Evolutionary conservation across 2,329 filamentous ascomycete genomes (phyloP), one percentile per base, ranked within the genome.

Genomic region (Alternaria sp.): DNA sequence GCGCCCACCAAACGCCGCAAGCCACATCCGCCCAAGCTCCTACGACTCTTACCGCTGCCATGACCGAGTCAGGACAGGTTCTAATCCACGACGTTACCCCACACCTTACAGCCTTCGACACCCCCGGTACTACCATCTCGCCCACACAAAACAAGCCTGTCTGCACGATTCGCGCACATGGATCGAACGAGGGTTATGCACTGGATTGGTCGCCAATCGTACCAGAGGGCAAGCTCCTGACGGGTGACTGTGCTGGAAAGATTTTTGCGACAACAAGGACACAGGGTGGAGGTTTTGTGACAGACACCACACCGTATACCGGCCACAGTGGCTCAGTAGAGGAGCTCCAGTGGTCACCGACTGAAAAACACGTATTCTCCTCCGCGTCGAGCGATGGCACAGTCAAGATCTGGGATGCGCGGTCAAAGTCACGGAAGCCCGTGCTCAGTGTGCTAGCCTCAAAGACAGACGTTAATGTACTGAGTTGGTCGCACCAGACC

Each of bases 331-430:
- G 88, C 73, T 94, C 91, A 51, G 88, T 99, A 14, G 95, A 99
- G 81, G 95, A 99, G 75, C 83, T 99, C 26, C 94, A 98, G 79
- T 99, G 95, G 95, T 96, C 92, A 51, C 95, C 95, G 0, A 91
- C 89, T 17, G 95, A 99, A 80, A 88, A 88, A 63, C 93, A 93
- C 61, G 95, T 98, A 28, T 99, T 99, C 73, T 91, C 95, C 0
- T 98, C 94, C 0, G 93, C 92, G 4, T 96, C 93, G 56, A 93
- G 90, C 75, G 95, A 99, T 79, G 94, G 95, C 70, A 97, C 92
- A 9, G 89, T 99, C 63, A 94, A 95, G 77, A 88, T 99, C 60
- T 99, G 95, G 93, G 95, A 99, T 74, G 87, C 95, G 21, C 88
- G 95, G 51, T 93, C 90, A 77, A 97, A 97, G 83, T 92, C 89